phyloP scores from a whole-genome alignment of 768 basidiomycete species.

The Dacryopinax spathularia region DNA sequence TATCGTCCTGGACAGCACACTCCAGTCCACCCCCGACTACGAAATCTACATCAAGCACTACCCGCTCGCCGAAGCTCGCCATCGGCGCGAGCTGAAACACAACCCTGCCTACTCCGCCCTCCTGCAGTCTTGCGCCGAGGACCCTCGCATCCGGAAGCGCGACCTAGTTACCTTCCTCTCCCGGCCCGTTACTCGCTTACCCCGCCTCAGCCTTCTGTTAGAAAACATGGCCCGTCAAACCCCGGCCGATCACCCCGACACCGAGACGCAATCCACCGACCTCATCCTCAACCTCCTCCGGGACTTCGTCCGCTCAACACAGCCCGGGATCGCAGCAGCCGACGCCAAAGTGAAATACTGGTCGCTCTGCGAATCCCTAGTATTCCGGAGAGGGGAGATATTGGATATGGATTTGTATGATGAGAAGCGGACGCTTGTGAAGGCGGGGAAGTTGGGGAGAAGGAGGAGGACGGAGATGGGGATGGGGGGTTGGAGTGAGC shows the following conservation, averaged over 20 bases:
- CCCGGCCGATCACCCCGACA: conserved; percentile 57
- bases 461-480: conserved; percentile 48
- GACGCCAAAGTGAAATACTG: conserved; percentile 82
- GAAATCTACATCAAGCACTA: conserved; percentile 80
- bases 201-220: conserved; percentile 59
- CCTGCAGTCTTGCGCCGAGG: conserved; percentile 43
- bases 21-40: conserved; percentile 47
- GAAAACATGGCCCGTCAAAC: conserved; percentile 56
- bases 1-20: conserved; percentile 51
- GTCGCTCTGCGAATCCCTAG: conserved; percentile 60
- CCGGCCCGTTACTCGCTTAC: conserved; percentile 77
- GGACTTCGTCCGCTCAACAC: conserved; percentile 66
- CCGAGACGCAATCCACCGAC: conserved; percentile 55
- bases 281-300: conserved; percentile 52
- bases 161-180: conserved; percentile 73
- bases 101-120: conserved; percentile 58
- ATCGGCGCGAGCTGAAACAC: conserved; percentile 57
- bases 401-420: conserved; percentile 79
- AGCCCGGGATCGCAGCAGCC: conserved; percentile 83
- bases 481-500: conserved; percentile 56
- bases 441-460: conserved; percentile 50
- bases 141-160: conserved; percentile 56
- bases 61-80: conserved; percentile 67
- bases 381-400: conserved; percentile 65
- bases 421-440: conserved; percentile 55